Conservation (phyloP, 2,329 filamentous ascomycete genomes). For the Epichloe festucae region DNA sequence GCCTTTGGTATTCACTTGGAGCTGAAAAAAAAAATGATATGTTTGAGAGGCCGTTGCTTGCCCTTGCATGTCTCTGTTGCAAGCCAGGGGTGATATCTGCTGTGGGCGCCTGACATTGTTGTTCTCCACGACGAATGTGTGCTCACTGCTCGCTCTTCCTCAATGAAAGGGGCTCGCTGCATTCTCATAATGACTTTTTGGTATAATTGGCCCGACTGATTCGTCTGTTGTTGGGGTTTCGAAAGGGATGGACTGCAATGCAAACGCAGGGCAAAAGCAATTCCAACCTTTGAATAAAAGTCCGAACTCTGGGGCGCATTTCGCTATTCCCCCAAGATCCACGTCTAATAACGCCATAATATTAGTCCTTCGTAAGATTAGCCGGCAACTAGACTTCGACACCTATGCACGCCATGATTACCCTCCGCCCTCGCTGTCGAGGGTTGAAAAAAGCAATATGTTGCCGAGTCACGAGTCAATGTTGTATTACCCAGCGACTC, state of each 20-base stretch:
- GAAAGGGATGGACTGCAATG: background rate
- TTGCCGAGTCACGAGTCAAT: slow-evolving; percentile 3
- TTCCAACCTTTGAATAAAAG: background rate
- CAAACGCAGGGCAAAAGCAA: background rate
- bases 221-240: background rate
- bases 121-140: background rate
- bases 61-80: slow-evolving; percentile 11
- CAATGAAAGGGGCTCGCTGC: background rate
- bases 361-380: background rate
- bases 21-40: background rate
- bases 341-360: background rate
- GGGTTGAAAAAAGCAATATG: background rate
- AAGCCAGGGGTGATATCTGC: slow-evolving; percentile 3
- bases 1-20: slow-evolving; percentile 1
- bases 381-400: background rate
- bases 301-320: background rate
- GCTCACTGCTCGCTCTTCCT: background rate
- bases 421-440: slow-evolving; percentile 1
- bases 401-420: background rate
- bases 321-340: background rate
- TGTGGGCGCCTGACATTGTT: background rate
- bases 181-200: background rate
- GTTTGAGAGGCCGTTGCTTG: slow-evolving; percentile 2
- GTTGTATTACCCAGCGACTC: slow-evolving; percentile 1
- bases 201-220: background rate